Evolutionary conservation across 768 basidiomycete genomes (phyloP).

Genomic region (Mycena albidolilacea): DNA sequence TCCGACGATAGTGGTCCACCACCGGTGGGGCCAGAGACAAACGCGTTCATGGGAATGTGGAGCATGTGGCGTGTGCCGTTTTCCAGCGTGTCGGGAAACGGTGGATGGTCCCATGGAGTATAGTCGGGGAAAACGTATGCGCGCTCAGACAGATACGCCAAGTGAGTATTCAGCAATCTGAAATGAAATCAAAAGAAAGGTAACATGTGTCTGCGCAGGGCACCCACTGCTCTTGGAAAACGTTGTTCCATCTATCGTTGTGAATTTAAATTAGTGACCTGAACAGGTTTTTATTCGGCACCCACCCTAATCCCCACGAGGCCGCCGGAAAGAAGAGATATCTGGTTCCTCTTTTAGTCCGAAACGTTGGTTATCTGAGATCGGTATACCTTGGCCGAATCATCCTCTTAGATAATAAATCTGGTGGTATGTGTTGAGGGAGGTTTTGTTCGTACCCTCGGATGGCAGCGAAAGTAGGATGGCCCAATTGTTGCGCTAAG

Average conservation of each 20-base stretch:
- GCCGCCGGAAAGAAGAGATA: background rate
- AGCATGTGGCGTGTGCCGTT: constrained; percentile 28
- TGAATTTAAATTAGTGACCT: background rate
- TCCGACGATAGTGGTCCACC: constrained; percentile 7
- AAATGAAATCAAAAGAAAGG: background rate
- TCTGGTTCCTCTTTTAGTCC: background rate
- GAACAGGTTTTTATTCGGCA: background rate
- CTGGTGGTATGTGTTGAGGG: background rate
- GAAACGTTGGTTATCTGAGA: too few species aligned
- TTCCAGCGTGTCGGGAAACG: constrained; percentile 28
- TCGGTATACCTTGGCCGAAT: too few species aligned
- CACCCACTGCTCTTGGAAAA: constrained; percentile 29
- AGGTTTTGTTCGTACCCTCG: background rate
- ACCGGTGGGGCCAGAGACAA: constrained; percentile 28
- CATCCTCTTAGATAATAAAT: background rate
- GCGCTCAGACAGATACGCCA: constrained; percentile 19
- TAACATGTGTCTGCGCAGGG: background rate
- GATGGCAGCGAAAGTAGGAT: background rate
- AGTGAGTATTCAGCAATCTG: constrained; percentile 32
- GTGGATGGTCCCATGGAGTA: constrained; percentile 27
- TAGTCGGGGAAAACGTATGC: constrained; percentile 28
- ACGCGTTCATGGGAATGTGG: constrained; percentile 32
- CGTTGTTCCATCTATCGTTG: constrained; percentile 16
- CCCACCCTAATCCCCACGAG: background rate
- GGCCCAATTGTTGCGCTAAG: background rate